Percentiles rank a stretch among this genome's conserved stretches.
Conservation (phyloP, 1,139 yeast genomes). For the Yamadazyma sp. region DNA sequence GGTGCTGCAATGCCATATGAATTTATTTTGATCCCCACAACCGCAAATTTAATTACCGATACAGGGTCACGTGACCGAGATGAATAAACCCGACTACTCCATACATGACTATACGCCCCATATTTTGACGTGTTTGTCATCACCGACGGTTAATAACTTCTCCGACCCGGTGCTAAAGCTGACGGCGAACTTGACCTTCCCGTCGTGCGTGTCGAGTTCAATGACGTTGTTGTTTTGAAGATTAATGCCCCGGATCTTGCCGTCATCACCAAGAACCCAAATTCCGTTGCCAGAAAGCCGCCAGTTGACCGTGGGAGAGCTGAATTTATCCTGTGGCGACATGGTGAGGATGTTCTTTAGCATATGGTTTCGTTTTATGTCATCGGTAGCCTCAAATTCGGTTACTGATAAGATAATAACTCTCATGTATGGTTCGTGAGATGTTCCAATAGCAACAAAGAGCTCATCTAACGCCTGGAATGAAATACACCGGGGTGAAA, state of each 20-base stretch:
- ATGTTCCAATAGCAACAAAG: conserved; percentile 60
- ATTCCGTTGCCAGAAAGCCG: conserved; percentile 42
- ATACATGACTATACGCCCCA: conserved; percentile 8
- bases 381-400: conserved; percentile 5
- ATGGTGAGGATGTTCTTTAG: conserved; percentile 57
- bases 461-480: conserved; percentile 20
- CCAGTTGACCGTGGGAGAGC: conserved; percentile 53
- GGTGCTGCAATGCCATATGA: conserved; percentile 9
- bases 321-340: conserved; percentile 72
- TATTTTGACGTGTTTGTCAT: conserved; percentile 12
- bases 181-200: conserved; percentile 50
- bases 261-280: conserved; percentile 75
- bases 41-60: not conserved
- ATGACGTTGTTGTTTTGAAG: conserved; percentile 24
- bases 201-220: conserved; percentile 33
- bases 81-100: too few species aligned
- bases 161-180: conserved; percentile 13
- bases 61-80: not conserved
- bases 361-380: conserved; percentile 43
- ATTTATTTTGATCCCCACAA: conserved; percentile 10
- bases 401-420: conserved; percentile 44
- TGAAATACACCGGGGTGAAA: conserved; percentile 56
- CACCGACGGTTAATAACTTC: conserved; percentile 14
- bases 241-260: conserved; percentile 60
- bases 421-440: conserved; percentile 77